These are phyloP conservation scores for Elsinoe arachidis DNA, from an alignment of 2,329 filamentous ascomycete species.

Conservation along the genomic window DNA sequence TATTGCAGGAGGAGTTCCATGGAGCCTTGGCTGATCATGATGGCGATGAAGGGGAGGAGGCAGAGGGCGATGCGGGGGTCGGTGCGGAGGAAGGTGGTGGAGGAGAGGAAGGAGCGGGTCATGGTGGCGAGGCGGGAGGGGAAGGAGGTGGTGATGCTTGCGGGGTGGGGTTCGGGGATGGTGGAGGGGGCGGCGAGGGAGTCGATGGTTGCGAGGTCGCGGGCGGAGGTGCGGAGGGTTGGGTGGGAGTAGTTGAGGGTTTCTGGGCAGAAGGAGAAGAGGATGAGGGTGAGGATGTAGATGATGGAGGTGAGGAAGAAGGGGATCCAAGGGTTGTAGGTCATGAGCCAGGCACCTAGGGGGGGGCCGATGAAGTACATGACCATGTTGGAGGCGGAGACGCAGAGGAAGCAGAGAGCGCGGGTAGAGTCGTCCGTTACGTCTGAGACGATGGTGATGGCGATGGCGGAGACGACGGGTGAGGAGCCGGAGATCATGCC, in stretches of 20 bases:
- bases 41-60: constrained; percentile 24
- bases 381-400: constrained; percentile 24
- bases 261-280: constrained; percentile 25
- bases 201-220: not conserved
- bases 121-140: not conserved
- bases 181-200: not conserved
- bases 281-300: constrained; percentile 14
- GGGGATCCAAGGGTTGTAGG: constrained; percentile 27
- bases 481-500: constrained; percentile 24
- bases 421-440: constrained; percentile 22
- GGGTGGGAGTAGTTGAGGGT: constrained; percentile 23
- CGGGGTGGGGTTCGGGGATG: not conserved
- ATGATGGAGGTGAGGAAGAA: constrained; percentile 21
- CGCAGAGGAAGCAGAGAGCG: constrained; percentile 24
- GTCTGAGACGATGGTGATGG: constrained; percentile 26
- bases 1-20: constrained; percentile 43
- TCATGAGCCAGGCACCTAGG: constrained; percentile 28
- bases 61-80: constrained; percentile 28
- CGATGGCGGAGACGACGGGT: constrained; percentile 22
- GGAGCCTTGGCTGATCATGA: constrained; percentile 19
- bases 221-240: not conserved
- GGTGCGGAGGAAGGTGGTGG: constrained; percentile 23
- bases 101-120: constrained; percentile 15
- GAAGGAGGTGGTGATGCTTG: constrained; percentile 5
- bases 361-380: constrained; percentile 26